A percentile compares a stretch with the other conserved stretches of the same genome.
phyloP scores from a whole-genome alignment of 768 basidiomycete genomes.

The Vararia minispora region DNA sequence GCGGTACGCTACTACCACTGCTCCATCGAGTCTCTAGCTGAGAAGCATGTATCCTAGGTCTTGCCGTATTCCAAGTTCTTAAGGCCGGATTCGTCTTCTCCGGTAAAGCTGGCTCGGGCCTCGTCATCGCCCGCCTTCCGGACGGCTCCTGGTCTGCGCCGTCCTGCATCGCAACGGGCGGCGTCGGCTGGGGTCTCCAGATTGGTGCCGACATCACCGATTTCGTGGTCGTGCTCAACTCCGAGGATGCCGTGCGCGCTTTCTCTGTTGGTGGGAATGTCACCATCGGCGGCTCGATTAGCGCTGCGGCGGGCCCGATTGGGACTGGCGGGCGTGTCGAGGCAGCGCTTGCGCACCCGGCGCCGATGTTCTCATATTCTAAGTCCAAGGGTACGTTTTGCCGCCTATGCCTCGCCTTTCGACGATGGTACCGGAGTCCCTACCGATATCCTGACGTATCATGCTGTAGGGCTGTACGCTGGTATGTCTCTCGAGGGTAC shows the following conservation, averaged over 20 bases:
- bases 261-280: slow-evolving; percentile 95
- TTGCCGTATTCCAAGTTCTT: slow-evolving; percentile 90
- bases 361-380: slow-evolving; percentile 96
- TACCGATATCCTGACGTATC: neutral
- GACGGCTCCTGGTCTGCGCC: slow-evolving; percentile 98
- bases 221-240: slow-evolving; percentile 95
- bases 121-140: slow-evolving; percentile 85
- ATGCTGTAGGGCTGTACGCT: slow-evolving; percentile 74
- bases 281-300: slow-evolving; percentile 85
- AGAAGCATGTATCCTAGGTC: slow-evolving; percentile 37
- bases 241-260: slow-evolving; percentile 89
- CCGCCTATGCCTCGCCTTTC: too few species aligned
- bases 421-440: too few species aligned
- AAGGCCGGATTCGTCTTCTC: slow-evolving; percentile 94
- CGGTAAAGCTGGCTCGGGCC: slow-evolving; percentile 86
- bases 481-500: slow-evolving; percentile 94
- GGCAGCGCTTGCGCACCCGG: slow-evolving; percentile 80
- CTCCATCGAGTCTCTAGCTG: slow-evolving; percentile 1
- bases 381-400: slow-evolving; percentile 73
- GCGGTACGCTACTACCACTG: slow-evolving; percentile 40
- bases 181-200: slow-evolving; percentile 90
- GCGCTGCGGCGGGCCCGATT: slow-evolving; percentile 82
- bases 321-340: slow-evolving; percentile 90
- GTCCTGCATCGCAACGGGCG: slow-evolving; percentile 93
- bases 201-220: slow-evolving; percentile 93